Base-by-base conservation (phyloP, 495 filamentous ascomycete species). In the Oleoguttula mirabilis region DNA sequence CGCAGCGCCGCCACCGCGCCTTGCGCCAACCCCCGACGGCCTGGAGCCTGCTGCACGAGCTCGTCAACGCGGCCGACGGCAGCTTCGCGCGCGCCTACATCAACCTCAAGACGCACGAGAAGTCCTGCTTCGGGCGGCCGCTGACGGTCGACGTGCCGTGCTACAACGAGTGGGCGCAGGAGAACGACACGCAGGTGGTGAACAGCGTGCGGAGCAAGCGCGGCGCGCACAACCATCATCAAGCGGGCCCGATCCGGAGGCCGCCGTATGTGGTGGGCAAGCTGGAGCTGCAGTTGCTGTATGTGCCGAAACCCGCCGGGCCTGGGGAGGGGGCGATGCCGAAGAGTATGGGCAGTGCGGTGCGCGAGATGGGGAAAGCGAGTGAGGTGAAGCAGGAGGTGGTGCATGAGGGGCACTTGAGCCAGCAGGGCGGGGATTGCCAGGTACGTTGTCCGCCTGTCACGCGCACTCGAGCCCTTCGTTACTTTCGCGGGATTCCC, bases 121-220 rank as follows among this genome's bases (percentile, higher is more conserved):
- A 76, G 15, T 69, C 75, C 28, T 86, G 85, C 43, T 96, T 79
- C 53, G 90, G 90, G 14, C 77, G 87, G 27, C 83, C 84, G 16
- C 81, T 90, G 49, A 79, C 73, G 38, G 84, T 85, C 30, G 87
- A 94, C 48, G 72, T 95, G 36, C 80, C 86, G 14, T 86, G 84
- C 57, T 98, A 93, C 67, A 98, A 98, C 55, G 92, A 98, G 63
- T 98, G 90, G 90, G 92, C 90, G 10, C 76, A 79, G 12, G 90
- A 98, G 52, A 80, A 88, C 36, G 73, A 76, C 23, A 60, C 52
- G 17, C 66, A 69, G 30, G 71, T 77, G 10, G 76, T 68, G 38
- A 75, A 70, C 35, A 92, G 83, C 57, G 77, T 94, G 27, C 93
- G 88, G 69, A 93, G 81, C 66, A 94, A 92, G 69, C 66, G 72